These are phyloP conservation scores for Aspergillus leporis DNA, from an alignment of 495 filamentous ascomycete species.

Conservation along the genomic window DNA sequence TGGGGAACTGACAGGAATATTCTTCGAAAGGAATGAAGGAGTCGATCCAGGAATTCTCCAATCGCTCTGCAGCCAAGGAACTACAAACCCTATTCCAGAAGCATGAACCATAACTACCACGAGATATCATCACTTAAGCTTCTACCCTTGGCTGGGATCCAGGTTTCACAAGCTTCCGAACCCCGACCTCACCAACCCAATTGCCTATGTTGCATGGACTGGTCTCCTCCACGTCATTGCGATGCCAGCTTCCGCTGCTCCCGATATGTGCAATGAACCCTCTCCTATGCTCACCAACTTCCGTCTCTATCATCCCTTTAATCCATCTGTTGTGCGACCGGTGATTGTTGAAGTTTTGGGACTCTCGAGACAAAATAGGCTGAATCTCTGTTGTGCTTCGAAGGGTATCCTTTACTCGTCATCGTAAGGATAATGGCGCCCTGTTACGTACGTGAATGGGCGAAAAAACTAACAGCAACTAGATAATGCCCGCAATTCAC, in stretches of 20 bases:
- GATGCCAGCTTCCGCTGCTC: slow-evolving; percentile 15
- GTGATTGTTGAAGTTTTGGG: background rate
- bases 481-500: slow-evolving; percentile 42
- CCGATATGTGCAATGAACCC: slow-evolving; percentile 6
- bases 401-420: background rate
- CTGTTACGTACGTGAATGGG: background rate
- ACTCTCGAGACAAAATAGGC: background rate
- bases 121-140: background rate
- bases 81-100: background rate
- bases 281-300: background rate
- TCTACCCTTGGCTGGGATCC: background rate
- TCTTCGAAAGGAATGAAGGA: background rate
- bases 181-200: background rate
- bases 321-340: background rate
- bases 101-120: background rate
- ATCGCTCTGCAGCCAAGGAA: background rate
- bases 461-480: background rate
- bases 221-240: slow-evolving; percentile 24
- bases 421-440: background rate
- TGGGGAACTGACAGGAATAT: background rate
- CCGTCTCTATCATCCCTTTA: background rate
- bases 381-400: background rate
- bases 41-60: background rate
- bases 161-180: background rate
- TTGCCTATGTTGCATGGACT: slow-evolving; percentile 17